Conservation (phyloP, 225 moss, liverwort and hornwort genomes). For the Sphagnum contortum region DNA sequence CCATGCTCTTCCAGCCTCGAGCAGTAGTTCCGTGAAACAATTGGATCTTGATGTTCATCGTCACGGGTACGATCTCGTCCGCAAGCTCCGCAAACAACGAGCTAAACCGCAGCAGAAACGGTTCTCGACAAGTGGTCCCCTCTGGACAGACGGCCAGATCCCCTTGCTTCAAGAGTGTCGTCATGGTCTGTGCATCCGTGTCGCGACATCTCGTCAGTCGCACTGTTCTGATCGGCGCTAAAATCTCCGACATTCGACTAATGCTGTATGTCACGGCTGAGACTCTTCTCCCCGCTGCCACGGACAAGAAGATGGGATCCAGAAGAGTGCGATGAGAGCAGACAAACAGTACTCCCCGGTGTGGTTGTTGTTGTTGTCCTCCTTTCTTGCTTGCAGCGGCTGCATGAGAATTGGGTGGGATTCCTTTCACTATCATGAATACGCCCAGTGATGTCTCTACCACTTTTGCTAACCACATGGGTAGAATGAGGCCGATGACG, state of each 20-base stretch:
- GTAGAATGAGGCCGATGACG: constrained; percentile 25
- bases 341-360: constrained; percentile 32
- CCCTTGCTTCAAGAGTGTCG: constrained; percentile 46
- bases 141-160: constrained; percentile 83
- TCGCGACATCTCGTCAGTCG: constrained; percentile 56
- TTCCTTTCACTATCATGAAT: constrained; percentile 34
- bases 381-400: constrained; percentile 6
- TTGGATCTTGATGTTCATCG: constrained; percentile 45
- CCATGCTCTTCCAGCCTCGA: constrained; percentile 86
- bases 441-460: constrained; percentile 29
- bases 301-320: constrained; percentile 61
- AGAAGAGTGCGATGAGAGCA: constrained; percentile 71
- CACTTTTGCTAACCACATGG: constrained; percentile 19
- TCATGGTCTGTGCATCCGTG: constrained; percentile 61
- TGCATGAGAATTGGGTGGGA: constrained; percentile 4
- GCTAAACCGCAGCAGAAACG: constrained; percentile 79
- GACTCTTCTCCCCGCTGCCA: constrained; percentile 48
- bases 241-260: constrained; percentile 45
- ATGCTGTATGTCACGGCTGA: constrained; percentile 85
- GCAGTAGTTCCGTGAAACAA: constrained; percentile 96
- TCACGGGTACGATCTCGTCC: constrained; percentile 70
- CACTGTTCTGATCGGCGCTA: constrained; percentile 77
- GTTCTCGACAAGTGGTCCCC: constrained; percentile 87
- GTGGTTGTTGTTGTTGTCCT: not conserved
- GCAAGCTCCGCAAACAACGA: constrained; percentile 82